These are phyloP conservation scores for Phialocephala sp. DNA, from an alignment of 2,329 filamentous ascomycete species.

Conservation along the genomic window DNA sequence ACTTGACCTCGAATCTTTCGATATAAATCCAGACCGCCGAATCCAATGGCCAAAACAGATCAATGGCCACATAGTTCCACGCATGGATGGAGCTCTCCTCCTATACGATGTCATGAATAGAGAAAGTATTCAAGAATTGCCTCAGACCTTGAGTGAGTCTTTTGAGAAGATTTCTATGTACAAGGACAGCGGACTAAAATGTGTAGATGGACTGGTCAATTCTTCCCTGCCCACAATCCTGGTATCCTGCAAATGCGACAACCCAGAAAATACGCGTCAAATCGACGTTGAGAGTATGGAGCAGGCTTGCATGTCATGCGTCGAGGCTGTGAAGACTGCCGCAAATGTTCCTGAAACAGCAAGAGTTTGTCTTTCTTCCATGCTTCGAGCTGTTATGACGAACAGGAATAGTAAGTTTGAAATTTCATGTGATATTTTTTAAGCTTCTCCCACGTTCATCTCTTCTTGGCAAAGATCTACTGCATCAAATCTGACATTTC, in stretches of 20 bases:
- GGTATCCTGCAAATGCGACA: slow-evolving; percentile 90
- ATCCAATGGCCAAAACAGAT: slow-evolving; percentile 72
- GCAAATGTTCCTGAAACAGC: slow-evolving; percentile 72
- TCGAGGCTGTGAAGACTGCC: slow-evolving; percentile 77
- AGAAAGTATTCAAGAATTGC: slow-evolving; percentile 75
- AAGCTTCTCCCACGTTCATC: slow-evolving; percentile 20
- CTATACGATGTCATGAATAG: slow-evolving; percentile 87
- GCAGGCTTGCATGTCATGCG: slow-evolving; percentile 68
- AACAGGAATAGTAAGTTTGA: slow-evolving; percentile 68
- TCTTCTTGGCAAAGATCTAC: slow-evolving; percentile 13
- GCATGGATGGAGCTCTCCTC: slow-evolving; percentile 81
- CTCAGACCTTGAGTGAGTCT: slow-evolving; percentile 77
- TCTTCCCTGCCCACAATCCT: slow-evolving; percentile 78
- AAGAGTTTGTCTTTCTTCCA: slow-evolving; percentile 75
- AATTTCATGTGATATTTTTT: slow-evolving; percentile 20
- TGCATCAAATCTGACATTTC: slow-evolving; percentile 20
- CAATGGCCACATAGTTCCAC: slow-evolving; percentile 73
- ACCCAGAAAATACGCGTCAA: slow-evolving; percentile 70
- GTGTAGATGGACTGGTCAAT: slow-evolving; percentile 73
- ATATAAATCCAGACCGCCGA: slow-evolving; percentile 61
- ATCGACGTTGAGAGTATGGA: slow-evolving; percentile 74
- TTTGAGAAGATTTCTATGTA: slow-evolving; percentile 14
- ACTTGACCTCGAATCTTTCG: slow-evolving; percentile 69
- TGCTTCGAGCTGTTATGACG: slow-evolving; percentile 74
- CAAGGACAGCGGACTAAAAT: slow-evolving; percentile 14